phyloP scores from a whole-genome alignment of 1,139 yeast genomes.

The Hyphopichia wangnamkhiaoensis region DNA sequence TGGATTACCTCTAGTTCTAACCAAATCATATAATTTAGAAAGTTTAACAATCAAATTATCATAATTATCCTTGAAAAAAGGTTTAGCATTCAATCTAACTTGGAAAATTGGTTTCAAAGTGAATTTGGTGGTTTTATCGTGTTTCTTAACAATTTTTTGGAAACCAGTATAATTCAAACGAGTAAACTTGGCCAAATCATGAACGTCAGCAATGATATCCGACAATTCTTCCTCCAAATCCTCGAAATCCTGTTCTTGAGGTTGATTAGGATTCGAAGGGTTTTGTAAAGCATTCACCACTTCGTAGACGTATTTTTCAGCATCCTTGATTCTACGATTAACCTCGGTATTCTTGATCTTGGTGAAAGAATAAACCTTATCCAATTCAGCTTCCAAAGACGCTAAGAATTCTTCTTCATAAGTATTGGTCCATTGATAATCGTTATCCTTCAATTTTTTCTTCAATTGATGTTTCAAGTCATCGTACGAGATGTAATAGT shows the following conservation, averaged over 20 bases:
- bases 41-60: constrained; percentile 86
- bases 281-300: constrained; percentile 51
- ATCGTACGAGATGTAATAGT: constrained; percentile 87
- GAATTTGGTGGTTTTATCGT: constrained; percentile 86
- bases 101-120: constrained; percentile 88
- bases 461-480: constrained; percentile 82
- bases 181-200: constrained; percentile 91
- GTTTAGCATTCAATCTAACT: constrained; percentile 87
- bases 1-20: constrained; percentile 94
- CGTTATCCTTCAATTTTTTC: constrained; percentile 58
- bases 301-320: constrained; percentile 65
- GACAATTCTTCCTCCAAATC: constrained; percentile 88
- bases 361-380: constrained; percentile 88
- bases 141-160: constrained; percentile 93
- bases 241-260: constrained; percentile 82
- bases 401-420: constrained; percentile 80
- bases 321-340: constrained; percentile 75
- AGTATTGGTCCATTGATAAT: constrained; percentile 66
- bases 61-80: constrained; percentile 93
- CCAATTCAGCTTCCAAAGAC: constrained; percentile 76
- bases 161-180: constrained; percentile 94
- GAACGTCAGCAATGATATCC: constrained; percentile 95
- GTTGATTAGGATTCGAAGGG: constrained; percentile 30
- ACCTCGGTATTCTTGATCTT: constrained; percentile 85
- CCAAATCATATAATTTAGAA: constrained; percentile 86